Evolutionary conservation across 352 stramenopile species (phyloP), one percentile per base, ranked within the genome.

Genomic region (Globisporangium irregulare): DNA sequence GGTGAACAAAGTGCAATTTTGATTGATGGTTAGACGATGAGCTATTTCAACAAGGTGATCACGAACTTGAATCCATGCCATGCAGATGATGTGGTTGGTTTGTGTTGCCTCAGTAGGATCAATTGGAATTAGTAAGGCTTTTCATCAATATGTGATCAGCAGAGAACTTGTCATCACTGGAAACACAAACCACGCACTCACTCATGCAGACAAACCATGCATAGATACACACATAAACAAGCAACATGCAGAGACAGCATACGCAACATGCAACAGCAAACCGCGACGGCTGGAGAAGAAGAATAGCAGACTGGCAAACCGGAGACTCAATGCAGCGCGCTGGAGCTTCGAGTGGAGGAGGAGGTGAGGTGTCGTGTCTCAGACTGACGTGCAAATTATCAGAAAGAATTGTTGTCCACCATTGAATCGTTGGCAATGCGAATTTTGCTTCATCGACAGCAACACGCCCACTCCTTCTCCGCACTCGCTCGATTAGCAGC

Each of bases 371-470:
- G 65, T 56, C 62, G 72, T 75, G 83, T 78, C 86, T 94, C 86
- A 87, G 84, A 94, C 86, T 94, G 86, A 94, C 86, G 86, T 94
- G 84, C 86, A 94, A 94, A 94, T 93, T 73, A 78, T 82, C 76
- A 79, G 68, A 83, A 71, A 78, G 68, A 77, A 72, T 76, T 53
- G 41, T 70, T 89, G 59, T 89, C 80, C 78, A 85, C 73, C 80
- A 88, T 88, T 63, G 74, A 73, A 80, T 82, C 70, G 75, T 75
- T 82, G 75, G 78, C 56, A 59, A 55, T 74, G 80, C 80, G 66
- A 83, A 83, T 51, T 72, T 86, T 78, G 48, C 78, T 86, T 88
- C 80, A 85, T 56, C 63, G 80, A 78, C 80, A 73, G 46, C 27
- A 75, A 69, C 64, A 41, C 72, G 18, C 62, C 46, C 48, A 18